Base-by-base conservation (phyloP, 1,139 yeast species). In the Meyerozyma elateridarum region DNA sequence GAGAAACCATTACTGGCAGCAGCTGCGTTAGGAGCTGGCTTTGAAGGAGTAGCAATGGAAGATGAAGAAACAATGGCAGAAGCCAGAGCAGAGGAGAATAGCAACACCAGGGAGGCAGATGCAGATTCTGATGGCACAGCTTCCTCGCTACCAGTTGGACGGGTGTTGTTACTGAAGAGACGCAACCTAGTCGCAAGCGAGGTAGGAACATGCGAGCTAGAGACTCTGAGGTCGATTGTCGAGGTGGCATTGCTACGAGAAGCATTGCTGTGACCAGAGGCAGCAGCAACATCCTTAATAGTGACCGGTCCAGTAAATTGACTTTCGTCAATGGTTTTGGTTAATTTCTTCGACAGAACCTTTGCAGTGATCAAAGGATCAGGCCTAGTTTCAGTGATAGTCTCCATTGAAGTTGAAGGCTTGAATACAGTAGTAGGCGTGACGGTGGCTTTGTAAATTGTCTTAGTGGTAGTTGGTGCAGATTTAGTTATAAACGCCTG, bases 291-390 rank as follows among this genome's bases (percentile, higher is more conserved):
- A 21, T 8, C 18, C 15, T 11, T 17, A 6, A 40, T 21, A 3
- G 44, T 37, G 9, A 41, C 37, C 4, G 31, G 30, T n/a, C 19
- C 21, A 11, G 41, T 16, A 8, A 24, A 5, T 18, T 9, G 17
- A 8, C 12, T 8, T 13, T 24, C 27, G 8, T 37, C 29, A 29
- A 49, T 41, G 9, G 45, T 34, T 7, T 33, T 16, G 13, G 29
- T n/a, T 32, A 44, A 36, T 6, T 44, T 25, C 20, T 39, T 37
- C 3, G 49, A 36, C 8, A 42, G 41, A 3, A 49, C 54, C 5
- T 53, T 32, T 8, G 50, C 45, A 5, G 64, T 50, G 8, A 46
- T 41, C 30, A 60, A 51, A 5, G 69, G 69, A 34, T 61, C 46
- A 18, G 44, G 35, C 19, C 41, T 41, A 1, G 61, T 49, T n/a